These are phyloP conservation scores for Ceratobasidium theobromae DNA, from an alignment of 1,284 basidiomycete species.

Conservation along the genomic window DNA sequence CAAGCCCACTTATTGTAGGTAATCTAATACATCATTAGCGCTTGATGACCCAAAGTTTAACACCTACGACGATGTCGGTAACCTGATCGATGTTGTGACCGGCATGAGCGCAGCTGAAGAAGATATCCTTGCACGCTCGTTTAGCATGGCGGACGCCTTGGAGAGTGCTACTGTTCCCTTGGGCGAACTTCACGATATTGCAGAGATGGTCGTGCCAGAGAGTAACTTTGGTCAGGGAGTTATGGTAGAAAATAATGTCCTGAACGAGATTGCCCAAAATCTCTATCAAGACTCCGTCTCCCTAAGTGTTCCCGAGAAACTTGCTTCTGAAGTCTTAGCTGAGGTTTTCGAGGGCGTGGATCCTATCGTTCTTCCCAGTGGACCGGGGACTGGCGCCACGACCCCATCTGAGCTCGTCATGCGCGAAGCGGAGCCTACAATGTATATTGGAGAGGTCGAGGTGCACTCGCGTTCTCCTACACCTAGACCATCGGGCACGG, in stretches of 20 bases:
- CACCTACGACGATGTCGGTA: not conserved
- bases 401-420: not conserved
- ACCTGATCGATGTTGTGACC: not conserved
- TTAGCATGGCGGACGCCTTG: slow-evolving; percentile 3
- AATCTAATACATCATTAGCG: not conserved
- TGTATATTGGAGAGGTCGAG: slow-evolving; percentile 8
- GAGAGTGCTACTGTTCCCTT: not conserved
- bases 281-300: not conserved
- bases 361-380: not conserved
- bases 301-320: not conserved
- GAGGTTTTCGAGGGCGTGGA: slow-evolving; percentile 20
- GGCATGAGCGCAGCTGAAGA: slow-evolving; percentile 13
- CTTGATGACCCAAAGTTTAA: not conserved
- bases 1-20: not conserved
- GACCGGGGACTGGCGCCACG: not conserved
- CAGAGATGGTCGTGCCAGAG: not conserved
- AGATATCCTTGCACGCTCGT: slow-evolving; percentile 18
- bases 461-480: slow-evolving; percentile 1
- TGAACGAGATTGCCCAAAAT: not conserved
- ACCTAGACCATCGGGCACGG: not conserved
- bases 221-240: not conserved
- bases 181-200: not conserved
- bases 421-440: not conserved
- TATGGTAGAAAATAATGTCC: not conserved
- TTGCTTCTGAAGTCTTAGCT: slow-evolving; percentile 19